These are phyloP conservation scores for Hymenoscyphus infarciens DNA, from an alignment of 2,329 filamentous ascomycete genomes.

Conservation along the genomic window DNA sequence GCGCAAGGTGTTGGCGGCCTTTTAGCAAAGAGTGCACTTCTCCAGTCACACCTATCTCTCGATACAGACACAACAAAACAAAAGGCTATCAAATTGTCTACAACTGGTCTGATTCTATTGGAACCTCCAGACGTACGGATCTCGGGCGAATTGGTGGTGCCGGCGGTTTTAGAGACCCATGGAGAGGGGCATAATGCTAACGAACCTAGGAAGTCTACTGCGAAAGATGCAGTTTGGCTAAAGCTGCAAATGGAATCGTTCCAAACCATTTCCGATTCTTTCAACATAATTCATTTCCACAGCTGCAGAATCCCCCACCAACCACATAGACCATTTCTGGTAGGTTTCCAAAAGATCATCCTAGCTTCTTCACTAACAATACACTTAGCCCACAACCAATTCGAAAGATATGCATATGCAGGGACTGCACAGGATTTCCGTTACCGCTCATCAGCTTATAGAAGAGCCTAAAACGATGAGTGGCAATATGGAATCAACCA, in stretches of 20 bases:
- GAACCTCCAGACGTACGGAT: slow-evolving; percentile 1
- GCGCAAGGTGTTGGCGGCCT: not conserved
- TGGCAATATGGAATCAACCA: not conserved
- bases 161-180: not conserved
- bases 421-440: no score
- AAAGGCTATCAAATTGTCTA: not conserved
- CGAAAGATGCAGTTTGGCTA: not conserved
- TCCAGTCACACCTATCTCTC: slow-evolving; percentile 4
- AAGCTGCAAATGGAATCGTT: slow-evolving; percentile 6
- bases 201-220: not conserved
- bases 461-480: not conserved
- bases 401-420: not conserved
- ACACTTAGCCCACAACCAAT: not conserved
- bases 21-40: slow-evolving; percentile 5
- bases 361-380: not conserved
- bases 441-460: not conserved
- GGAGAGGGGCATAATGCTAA: not conserved
- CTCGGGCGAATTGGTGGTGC: not conserved
- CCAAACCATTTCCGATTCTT: slow-evolving; percentile 4
- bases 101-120: not conserved
- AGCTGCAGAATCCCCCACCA: not conserved
- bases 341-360: not conserved
- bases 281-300: not conserved
- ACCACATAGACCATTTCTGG: not conserved
- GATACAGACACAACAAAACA: not conserved